Conservation (phyloP, 2,329 filamentous ascomycete genomes). For the Apiospora saccharicola region DNA sequence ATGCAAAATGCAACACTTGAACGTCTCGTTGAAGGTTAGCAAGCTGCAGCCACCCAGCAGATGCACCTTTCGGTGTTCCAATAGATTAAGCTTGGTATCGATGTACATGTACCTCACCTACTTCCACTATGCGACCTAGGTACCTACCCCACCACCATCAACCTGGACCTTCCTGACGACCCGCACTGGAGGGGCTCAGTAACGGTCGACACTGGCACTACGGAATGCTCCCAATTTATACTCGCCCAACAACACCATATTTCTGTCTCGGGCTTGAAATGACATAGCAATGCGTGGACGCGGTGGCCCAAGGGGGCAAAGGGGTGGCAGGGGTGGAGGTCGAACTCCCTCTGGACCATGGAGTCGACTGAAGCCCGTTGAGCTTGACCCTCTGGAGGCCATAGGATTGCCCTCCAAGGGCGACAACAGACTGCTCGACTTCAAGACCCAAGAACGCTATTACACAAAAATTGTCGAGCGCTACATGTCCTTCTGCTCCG, state of each 20-base stretch:
- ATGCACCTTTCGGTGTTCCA: constrained; percentile 14
- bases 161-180: constrained; percentile 3
- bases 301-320: constrained; percentile 34
- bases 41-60: not conserved
- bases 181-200: not conserved
- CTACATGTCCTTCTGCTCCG: constrained; percentile 88
- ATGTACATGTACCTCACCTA: not conserved
- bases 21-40: not conserved
- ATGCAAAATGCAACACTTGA: too few relatives aligned
- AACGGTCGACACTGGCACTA: constrained; percentile 5
- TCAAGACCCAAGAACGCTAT: constrained; percentile 82
- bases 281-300: constrained; percentile 44
- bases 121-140: not conserved
- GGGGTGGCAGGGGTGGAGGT: constrained; percentile 31
- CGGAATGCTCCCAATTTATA: not conserved
- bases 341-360: constrained; percentile 63
- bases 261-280: constrained; percentile 35
- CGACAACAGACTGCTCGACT: constrained; percentile 78
- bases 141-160: not conserved
- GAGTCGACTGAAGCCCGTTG: constrained; percentile 76
- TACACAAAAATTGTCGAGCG: constrained; percentile 87
- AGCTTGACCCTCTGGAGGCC: constrained; percentile 78
- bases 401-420: constrained; percentile 92
- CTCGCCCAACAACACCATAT: constrained; percentile 7
- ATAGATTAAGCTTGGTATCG: constrained; percentile 10